A percentile compares a stretch with the other conserved stretches of the same genome.
Evolutionary conservation across 352 stramenopile genomes (phyloP).

Genomic region (Globisporangium megalacanthum): DNA sequence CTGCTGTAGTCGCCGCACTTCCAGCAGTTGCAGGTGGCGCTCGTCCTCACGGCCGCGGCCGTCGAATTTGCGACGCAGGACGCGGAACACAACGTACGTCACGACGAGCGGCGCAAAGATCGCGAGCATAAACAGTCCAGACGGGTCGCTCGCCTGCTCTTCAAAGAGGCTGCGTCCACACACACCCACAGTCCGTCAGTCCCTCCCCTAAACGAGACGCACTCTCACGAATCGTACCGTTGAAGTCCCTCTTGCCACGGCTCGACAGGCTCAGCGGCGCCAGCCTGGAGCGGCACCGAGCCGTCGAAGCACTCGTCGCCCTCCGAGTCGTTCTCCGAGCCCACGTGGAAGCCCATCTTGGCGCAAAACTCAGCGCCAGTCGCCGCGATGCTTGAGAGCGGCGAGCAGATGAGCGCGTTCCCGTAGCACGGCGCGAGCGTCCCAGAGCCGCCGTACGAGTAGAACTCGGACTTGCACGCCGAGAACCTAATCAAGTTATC

Average conservation of each 20-base stretch:
- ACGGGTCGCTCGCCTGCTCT: constrained; percentile 68
- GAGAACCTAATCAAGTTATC: constrained; percentile 24
- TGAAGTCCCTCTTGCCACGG: constrained; percentile 45
- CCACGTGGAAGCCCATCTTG: constrained; percentile 79
- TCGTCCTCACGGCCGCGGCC: constrained; percentile 21
- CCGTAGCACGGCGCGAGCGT: constrained; percentile 73
- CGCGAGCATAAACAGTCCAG: constrained; percentile 51
- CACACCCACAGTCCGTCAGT: neutral
- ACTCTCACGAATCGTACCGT: constrained; percentile 14
- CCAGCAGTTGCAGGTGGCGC: constrained; percentile 57
- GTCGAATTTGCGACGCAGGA: constrained; percentile 40
- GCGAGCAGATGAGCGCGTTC: constrained; percentile 78
- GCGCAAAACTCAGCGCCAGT: constrained; percentile 61
- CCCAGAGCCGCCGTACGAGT: constrained; percentile 52
- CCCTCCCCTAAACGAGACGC: neutral
- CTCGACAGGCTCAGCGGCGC: constrained; percentile 49
- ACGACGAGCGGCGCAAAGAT: constrained; percentile 54
- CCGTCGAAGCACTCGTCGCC: constrained; percentile 80
- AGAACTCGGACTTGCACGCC: constrained; percentile 71
- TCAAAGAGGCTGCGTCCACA: constrained; percentile 34
- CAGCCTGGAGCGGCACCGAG: constrained; percentile 53
- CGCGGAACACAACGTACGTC: constrained; percentile 42
- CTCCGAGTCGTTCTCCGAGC: constrained; percentile 52
- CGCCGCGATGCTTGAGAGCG: constrained; percentile 46
- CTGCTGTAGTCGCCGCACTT: constrained; percentile 69